Base-by-base conservation (phyloP, 75 land plant genomes). In the Pinus albicaulis region DNA sequence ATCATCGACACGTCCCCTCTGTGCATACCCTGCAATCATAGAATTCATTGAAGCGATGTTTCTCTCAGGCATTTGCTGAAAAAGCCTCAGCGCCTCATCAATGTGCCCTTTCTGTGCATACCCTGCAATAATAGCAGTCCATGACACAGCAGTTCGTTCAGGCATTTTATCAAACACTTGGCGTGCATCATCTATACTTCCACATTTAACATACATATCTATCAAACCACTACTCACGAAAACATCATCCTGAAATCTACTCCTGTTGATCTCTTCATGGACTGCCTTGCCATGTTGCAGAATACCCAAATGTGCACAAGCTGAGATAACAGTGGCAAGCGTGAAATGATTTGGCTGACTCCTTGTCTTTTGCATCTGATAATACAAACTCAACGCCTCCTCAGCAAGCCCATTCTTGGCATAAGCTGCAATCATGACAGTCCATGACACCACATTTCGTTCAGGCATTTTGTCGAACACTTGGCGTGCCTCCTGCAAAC, bases 161-260 rank as follows among this genome's bases (percentile, higher is more conserved):
- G 69, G 69, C 77, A 85, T 78, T 23, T 65, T 68, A 14, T 76
- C 62, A 57, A 89, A 89, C 70, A 89, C 63, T 17, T 64, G 34
- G 19, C 85, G 65, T 41, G 89, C 83, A 36, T 73, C 57, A 7
- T 55, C 22, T 20, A 86, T 61, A n/a, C 63, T 72, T 17, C 85
- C 85, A 77, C 87, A 82, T 62, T 87, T 89, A 10, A 72, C 87
- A 74, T 91, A 91, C 89, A 91, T 84, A 70, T 89, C 89, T 24
- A 89, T 80, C 3, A 85, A 80, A 14, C 89, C 79, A 80, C 84
- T 89, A 11, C 53, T 55, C 10, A 48, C 22, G 15, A 57, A 76
- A 4, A 91, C 80, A 77, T 76, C 81, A 22, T 69, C 55, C 23
- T 77, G 79, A 52, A 85, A 76, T 14, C 92, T 89, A 78, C 44